Conservation (phyloP, 192 early-diverging fungal genomes). For the Backusella australiensis region DNA sequence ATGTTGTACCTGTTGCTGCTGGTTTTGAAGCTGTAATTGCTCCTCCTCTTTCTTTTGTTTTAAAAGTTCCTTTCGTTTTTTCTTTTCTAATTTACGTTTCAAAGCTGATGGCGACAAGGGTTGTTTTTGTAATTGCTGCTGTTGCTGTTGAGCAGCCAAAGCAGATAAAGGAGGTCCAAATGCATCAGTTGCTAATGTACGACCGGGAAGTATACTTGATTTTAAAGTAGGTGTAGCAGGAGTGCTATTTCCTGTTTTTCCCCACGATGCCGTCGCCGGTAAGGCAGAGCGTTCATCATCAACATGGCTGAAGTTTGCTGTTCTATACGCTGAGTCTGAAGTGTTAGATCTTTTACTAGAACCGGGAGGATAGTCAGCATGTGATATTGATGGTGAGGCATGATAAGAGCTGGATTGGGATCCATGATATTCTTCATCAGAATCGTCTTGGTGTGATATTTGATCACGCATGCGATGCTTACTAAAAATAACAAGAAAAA, state of each 20-base stretch:
- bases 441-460: slow-evolving; percentile 18
- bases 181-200: slow-evolving; percentile 37
- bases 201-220: slow-evolving; percentile 15
- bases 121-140: slow-evolving; percentile 8
- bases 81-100: slow-evolving; percentile 30
- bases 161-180: slow-evolving; percentile 40
- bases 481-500: slow-evolving; percentile 12
- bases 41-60: slow-evolving; percentile 10
- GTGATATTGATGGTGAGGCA: background rate
- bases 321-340: background rate
- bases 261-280: slow-evolving; percentile 62
- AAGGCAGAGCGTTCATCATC: slow-evolving; percentile 47
- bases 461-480: slow-evolving; percentile 51
- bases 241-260: slow-evolving; percentile 33
- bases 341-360: slow-evolving; percentile 6
- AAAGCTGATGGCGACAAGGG: slow-evolving; percentile 12
- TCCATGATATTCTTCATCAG: slow-evolving; percentile 9
- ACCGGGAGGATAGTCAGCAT: slow-evolving; percentile 9
- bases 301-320: background rate
- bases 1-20: background rate
- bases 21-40: background rate
- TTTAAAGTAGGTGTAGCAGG: slow-evolving; percentile 34
- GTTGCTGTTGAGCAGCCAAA: slow-evolving; percentile 29
- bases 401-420: background rate
- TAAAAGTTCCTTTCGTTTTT: slow-evolving; percentile 28